Conservation (phyloP, 2,329 filamentous ascomycete genomes). For the Tolypocladium paradoxum region DNA sequence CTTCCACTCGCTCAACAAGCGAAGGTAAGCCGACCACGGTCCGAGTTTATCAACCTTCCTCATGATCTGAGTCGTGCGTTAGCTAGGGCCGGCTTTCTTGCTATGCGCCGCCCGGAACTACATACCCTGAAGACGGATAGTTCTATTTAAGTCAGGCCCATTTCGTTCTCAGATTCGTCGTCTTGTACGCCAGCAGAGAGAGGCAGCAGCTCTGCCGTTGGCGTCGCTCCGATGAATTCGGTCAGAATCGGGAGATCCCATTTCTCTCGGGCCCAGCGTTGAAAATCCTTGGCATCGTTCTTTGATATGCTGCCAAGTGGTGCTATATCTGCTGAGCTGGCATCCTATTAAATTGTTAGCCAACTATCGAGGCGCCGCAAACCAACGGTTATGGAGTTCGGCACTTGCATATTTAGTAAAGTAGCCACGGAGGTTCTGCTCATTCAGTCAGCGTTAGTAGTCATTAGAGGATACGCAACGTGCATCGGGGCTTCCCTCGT, state of each 20-base stretch:
- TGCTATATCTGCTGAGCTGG: constrained; percentile 42
- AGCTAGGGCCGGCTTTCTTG: not conserved
- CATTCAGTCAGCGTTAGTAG: not conserved
- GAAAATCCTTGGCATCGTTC: constrained; percentile 55
- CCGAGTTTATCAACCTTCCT: constrained; percentile 29
- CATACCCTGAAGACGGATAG: constrained; percentile 24
- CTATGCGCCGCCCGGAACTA: not conserved
- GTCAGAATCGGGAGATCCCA: constrained; percentile 51
- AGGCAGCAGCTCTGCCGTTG: constrained; percentile 40
- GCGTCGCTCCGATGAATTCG: constrained; percentile 51
- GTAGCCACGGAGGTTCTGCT: constrained; percentile 37
- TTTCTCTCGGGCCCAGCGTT: constrained; percentile 41
- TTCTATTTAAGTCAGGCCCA: constrained; percentile 32
- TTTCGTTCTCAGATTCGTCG: constrained; percentile 21
- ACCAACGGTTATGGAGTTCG: no score
- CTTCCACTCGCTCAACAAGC: constrained; percentile 26
- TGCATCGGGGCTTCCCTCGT: not conserved
- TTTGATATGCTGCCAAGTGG: constrained; percentile 46
- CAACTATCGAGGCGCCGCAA: no score
- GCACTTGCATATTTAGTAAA: constrained; percentile 29
- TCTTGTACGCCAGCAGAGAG: constrained; percentile 27
- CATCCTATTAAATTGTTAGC: constrained; percentile 27
- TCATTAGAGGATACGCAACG: no score
- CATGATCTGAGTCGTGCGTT: constrained; percentile 8
- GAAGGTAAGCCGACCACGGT: constrained; percentile 28